These are phyloP conservation scores for Solanum ossicruentum DNA, from an alignment of 257 asterid genomes.

Conservation along the genomic window DNA sequence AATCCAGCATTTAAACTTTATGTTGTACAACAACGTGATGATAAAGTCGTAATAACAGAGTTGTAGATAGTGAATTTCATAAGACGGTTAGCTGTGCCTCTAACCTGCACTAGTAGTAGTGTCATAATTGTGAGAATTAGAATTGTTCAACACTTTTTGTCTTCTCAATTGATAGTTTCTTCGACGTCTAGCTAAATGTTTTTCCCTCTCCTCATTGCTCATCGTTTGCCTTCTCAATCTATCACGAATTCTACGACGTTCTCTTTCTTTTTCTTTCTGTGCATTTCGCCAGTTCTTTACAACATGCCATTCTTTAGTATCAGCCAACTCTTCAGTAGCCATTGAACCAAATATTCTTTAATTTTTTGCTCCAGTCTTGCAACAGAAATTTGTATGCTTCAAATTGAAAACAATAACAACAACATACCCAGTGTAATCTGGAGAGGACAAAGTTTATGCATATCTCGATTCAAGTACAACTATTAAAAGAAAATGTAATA, in stretches of 20 bases:
- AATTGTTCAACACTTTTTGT: slow-evolving; percentile 11
- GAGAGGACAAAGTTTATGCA: background rate
- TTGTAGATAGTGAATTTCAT: background rate
- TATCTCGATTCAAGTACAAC: too few relatives aligned
- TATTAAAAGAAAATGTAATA: background rate
- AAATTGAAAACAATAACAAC: background rate
- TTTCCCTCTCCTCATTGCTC: slow-evolving; percentile 31
- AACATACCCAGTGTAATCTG: too few relatives aligned
- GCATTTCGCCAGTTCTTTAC: background rate
- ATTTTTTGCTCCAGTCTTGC: background rate
- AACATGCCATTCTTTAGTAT: slow-evolving; percentile 7
- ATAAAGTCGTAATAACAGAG: background rate
- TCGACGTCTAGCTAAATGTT: slow-evolving; percentile 28
- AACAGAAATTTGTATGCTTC: background rate
- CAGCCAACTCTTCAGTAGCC: slow-evolving; percentile 8
- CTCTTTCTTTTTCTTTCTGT: slow-evolving; percentile 30
- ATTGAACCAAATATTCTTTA: background rate
- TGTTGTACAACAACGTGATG: background rate
- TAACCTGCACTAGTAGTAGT: background rate
- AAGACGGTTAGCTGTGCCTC: background rate
- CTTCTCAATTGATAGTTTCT: slow-evolving; percentile 27
- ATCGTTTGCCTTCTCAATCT: slow-evolving; percentile 28
- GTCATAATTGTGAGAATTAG: background rate
- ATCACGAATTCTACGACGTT: slow-evolving; percentile 19
- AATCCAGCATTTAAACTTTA: background rate